Evolutionary conservation across 208 protist genomes (phyloP), one percentile per base, ranked within the genome.

Genomic region (Lotmaria passim): DNA sequence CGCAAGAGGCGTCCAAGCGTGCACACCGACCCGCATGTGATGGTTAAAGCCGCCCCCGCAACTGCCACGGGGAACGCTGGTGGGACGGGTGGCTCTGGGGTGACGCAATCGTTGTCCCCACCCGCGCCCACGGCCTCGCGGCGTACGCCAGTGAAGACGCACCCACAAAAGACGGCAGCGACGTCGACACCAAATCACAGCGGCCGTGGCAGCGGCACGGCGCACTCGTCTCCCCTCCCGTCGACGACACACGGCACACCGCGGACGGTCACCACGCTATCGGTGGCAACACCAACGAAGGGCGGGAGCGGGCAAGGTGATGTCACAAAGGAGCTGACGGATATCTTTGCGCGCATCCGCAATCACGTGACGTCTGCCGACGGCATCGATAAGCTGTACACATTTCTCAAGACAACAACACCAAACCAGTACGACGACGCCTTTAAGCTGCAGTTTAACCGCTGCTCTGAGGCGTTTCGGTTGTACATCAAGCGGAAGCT

Each of bases 401-500:
- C 19, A 21, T 89, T 83, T 30, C 46, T 94, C 8, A 55, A 77
- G 63, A 31, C 77, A 28, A 46, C 62, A 34, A 46, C 72, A 14
- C 69, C 66, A 21, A 57, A 8, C 30, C 71, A 56, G 14, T 85
- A 79, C 51, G 86, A 89, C 51, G 75, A 82, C 12, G 75, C 83
- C 2, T 93, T 96, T 76, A 77, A 87, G 30, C 69, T 85, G 64
- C 89, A 96, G 33, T 91, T 93, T 56, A 79, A 81, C 23, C 78
- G 89, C 28, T 96, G 91, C 77, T 93, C 89, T 6, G 87, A 93
- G 53, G 85, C 87, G 3, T 96, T 96, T 36, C 82, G 87, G 17
- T 61, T 86, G n/a, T 94, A 92, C 73, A 91, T 96, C 33, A 91
- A 92, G 55, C 78, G 89, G 48, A 91, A 93, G 56, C 72, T 96